These are phyloP conservation scores for Escovopsis weberi DNA, from an alignment of 2,329 filamentous ascomycete genomes.

Conservation along the genomic window DNA sequence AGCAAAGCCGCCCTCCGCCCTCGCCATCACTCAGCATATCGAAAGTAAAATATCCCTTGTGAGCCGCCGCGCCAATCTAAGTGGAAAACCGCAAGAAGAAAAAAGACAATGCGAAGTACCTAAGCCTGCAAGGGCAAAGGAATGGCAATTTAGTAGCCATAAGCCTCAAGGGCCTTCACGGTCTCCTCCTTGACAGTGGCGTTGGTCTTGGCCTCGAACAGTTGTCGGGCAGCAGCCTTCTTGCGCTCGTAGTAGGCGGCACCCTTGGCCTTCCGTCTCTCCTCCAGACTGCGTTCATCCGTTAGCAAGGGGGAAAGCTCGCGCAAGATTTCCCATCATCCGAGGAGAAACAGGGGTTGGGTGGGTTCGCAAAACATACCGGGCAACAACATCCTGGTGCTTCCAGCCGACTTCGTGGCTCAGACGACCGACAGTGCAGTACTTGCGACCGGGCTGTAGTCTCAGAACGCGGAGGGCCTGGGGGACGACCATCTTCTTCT, in stretches of 20 bases:
- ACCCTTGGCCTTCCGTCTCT: constrained; percentile 99
- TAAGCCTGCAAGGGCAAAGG: constrained; percentile 15
- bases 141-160: constrained; percentile 61
- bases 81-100: constrained; percentile 30
- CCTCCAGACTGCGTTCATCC: constrained; percentile 61
- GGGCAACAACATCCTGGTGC: constrained; percentile 98
- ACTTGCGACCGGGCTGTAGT: constrained; percentile 98
- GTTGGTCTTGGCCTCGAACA: constrained; percentile 85
- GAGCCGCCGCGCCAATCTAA: constrained; percentile 41
- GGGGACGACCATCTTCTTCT: constrained; percentile 99
- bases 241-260: constrained; percentile 99
- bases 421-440: constrained; percentile 96
- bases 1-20: constrained; percentile 20
- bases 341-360: not conserved
- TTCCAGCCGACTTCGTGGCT: constrained; percentile 99
- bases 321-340: not conserved
- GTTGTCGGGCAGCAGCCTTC: constrained; percentile 86
- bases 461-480: constrained; percentile 93
- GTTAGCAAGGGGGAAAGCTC: constrained; percentile 7
- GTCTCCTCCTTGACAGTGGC: constrained; percentile 77
- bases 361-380: constrained; percentile 45
- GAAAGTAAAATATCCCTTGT: constrained; percentile 30
- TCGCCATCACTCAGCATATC: constrained; percentile 33
- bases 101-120: constrained; percentile 28
- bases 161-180: constrained; percentile 73